Evolutionary conservation across 2,329 filamentous ascomycete species (phyloP).

Genomic region (Dryadomyces quercus-mongolicae): DNA sequence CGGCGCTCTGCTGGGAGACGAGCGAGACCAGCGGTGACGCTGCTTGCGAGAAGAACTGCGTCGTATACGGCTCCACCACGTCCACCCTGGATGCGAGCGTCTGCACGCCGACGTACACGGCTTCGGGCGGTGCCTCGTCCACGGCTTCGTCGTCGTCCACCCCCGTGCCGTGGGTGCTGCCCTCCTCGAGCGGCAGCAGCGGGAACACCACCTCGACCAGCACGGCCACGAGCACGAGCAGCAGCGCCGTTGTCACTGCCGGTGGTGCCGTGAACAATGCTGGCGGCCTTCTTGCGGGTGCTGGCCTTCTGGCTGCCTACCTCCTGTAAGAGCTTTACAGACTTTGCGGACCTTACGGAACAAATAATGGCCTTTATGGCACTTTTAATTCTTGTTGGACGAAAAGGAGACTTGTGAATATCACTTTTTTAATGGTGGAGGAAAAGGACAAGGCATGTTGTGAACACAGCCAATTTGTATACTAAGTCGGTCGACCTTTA

Average conservation of each 20-base stretch:
- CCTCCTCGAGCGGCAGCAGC: background rate
- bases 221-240: background rate
- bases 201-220: background rate
- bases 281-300: slow-evolving; percentile 21
- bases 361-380: no score
- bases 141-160: slow-evolving; percentile 8
- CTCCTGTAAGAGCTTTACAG: slow-evolving; percentile 23
- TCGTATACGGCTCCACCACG: slow-evolving; percentile 27
- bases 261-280: slow-evolving; percentile 16
- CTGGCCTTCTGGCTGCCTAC: slow-evolving; percentile 27
- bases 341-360: no score
- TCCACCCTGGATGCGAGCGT: slow-evolving; percentile 24
- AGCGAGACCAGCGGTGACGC: slow-evolving; percentile 27
- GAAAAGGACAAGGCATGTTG: no score
- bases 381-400: no score
- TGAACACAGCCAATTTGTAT: no score
- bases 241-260: background rate
- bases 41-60: slow-evolving; percentile 36
- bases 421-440: no score
- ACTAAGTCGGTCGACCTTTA: no score
- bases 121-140: slow-evolving; percentile 7
- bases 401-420: no score
- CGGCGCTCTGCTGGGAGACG: slow-evolving; percentile 28
- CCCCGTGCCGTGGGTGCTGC: no score
- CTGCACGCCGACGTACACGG: slow-evolving; percentile 20